These are phyloP conservation scores for Naegleria lovaniensis DNA, from an alignment of 208 protist species.

Conservation along the genomic window DNA sequence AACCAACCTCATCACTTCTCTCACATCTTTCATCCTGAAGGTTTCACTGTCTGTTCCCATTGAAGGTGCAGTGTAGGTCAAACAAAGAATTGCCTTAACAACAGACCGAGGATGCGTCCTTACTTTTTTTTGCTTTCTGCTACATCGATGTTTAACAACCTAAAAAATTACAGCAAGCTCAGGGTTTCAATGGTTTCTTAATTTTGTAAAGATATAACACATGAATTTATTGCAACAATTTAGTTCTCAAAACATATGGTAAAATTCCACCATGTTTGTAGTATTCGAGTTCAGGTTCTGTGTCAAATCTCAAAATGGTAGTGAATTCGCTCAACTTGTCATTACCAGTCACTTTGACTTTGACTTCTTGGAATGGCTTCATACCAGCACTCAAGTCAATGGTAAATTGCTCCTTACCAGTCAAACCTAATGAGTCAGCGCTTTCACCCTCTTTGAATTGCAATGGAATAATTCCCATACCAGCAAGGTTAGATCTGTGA, in stretches of 20 bases:
- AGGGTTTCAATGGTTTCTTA: too few relatives aligned
- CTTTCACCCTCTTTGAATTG: constrained; percentile 79
- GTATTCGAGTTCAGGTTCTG: constrained; percentile 84
- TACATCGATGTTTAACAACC: too few relatives aligned
- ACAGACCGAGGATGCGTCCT: too few relatives aligned
- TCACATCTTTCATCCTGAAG: too few relatives aligned
- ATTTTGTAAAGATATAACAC: too few relatives aligned
- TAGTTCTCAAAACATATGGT: constrained; percentile 78
- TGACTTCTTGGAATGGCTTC: constrained; percentile 68
- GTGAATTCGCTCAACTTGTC: constrained; percentile 51
- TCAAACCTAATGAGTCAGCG: constrained; percentile 72
- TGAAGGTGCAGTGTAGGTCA: too few relatives aligned
- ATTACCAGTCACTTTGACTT: constrained; percentile 63
- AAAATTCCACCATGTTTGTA: constrained; percentile 84
- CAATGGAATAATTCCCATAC: constrained; percentile 89
- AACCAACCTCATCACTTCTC: too few relatives aligned
- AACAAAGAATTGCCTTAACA: too few relatives aligned
- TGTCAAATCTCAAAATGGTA: constrained; percentile 82
- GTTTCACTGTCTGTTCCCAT: too few relatives aligned
- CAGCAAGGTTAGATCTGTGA: constrained; percentile 88
- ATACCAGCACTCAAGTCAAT: constrained; percentile 73
- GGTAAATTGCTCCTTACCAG: constrained; percentile 78
- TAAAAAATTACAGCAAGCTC: too few relatives aligned
- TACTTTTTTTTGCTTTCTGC: too few relatives aligned
- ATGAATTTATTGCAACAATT: constrained; percentile 36